phyloP scores from a whole-genome alignment of 1,284 basidiomycete genomes.

The Moesziomyces aphidis region DNA sequence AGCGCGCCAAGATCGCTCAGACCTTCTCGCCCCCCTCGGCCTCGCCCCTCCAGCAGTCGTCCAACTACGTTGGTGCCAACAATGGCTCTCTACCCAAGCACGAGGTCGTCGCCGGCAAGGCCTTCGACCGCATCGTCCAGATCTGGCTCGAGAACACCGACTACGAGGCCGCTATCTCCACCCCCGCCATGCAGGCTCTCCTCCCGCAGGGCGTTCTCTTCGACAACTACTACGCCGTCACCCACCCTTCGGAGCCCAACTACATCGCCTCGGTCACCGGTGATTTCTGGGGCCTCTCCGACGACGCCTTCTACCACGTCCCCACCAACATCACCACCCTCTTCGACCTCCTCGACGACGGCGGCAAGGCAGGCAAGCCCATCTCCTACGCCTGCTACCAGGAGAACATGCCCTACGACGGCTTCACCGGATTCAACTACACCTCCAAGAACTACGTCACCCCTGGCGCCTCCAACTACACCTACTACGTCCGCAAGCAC shows the following conservation, averaged over 20 bases:
- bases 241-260: constrained; percentile 75
- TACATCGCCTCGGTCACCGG: constrained; percentile 71
- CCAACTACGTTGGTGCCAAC: constrained; percentile 69
- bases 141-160: constrained; percentile 76
- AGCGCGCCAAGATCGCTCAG: constrained; percentile 62
- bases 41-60: constrained; percentile 67
- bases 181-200: constrained; percentile 71
- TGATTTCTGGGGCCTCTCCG: constrained; percentile 74
- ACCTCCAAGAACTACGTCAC: constrained; percentile 71
- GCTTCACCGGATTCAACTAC: constrained; percentile 71
- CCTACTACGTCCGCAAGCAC: constrained; percentile 63
- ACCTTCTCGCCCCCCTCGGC: constrained; percentile 69
- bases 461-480: constrained; percentile 68
- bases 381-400: constrained; percentile 70
- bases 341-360: constrained; percentile 76
- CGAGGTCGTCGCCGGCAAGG: constrained; percentile 69
- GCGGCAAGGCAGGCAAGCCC: constrained; percentile 65
- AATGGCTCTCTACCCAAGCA: constrained; percentile 70
- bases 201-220: constrained; percentile 71
- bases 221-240: constrained; percentile 73
- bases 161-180: constrained; percentile 67
- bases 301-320: constrained; percentile 70
- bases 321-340: constrained; percentile 72
- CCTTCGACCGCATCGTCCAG: constrained; percentile 73
- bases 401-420: constrained; percentile 74